Base-by-base conservation (phyloP, 371 early-diverging fungal genomes). In the Entomophthora muscae region DNA sequence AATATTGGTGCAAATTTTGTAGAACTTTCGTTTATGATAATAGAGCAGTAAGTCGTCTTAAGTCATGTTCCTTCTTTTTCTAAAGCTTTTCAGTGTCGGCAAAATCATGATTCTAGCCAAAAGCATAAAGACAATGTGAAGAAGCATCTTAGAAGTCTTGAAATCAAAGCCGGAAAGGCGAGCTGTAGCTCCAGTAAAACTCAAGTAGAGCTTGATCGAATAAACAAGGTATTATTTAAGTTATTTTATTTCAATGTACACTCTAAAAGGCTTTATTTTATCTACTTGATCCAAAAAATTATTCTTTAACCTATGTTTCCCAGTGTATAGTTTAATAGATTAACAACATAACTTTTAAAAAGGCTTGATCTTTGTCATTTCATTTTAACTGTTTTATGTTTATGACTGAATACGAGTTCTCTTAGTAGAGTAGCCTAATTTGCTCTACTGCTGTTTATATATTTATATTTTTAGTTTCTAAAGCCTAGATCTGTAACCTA, bases 81-180 rank as follows among this genome's bases (percentile, higher is more conserved):
- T 5, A 42, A 42, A 42, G 17, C 17, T 42, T 42, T 10, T 17
- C 42, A 42, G 42, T 42, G 57, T 30, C 5, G 57, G 5, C 57
- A 57, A 29, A 57, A 57, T 24, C 57, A 57, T 26, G 57, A 57
- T 26, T 27, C 57, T 26, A 57, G 57, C 29, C 3, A 57, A 26
- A 57, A 57, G 30, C 57, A 57, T 57, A 27, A 27, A 29, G 57
- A 5, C 24, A 57, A 57, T 57, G 27, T 57, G 2, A 57, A 57
- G 27, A 57, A 26, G 26, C 30, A 57, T 57, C 57, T 42, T 42
- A 42, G 42, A 17, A 42, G 17, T 17, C 42, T 42, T 42, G 42
- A 42, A 42, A 42, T 42, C 5, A 42, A 42, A 17, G 42, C 42
- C 17, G 42, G 42, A 17, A 42, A 42, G 42, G 42, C 42, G 17